Percentiles rank a stretch among this genome's conserved stretches.
Evolutionary conservation across 257 asterid species (phyloP).

Genomic region (Solanum corneliomulleri): DNA sequence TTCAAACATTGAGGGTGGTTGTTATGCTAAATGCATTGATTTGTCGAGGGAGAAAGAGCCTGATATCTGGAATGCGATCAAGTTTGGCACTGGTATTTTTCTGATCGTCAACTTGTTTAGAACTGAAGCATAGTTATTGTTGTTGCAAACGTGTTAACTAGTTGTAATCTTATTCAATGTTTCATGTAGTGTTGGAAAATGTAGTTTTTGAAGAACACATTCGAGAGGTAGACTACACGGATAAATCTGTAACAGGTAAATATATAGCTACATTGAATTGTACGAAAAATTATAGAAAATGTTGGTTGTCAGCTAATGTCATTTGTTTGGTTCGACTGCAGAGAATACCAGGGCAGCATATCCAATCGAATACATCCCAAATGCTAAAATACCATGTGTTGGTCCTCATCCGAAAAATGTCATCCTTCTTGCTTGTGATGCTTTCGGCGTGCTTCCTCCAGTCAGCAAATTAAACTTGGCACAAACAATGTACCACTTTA

Average conservation of each 20-base stretch:
- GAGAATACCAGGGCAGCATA: slow-evolving; percentile 94
- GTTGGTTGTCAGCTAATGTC: neutral
- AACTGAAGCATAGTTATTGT: neutral
- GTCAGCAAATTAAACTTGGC: slow-evolving; percentile 79
- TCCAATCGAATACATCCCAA: slow-evolving; percentile 86
- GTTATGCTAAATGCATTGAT: slow-evolving; percentile 92
- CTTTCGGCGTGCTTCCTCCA: slow-evolving; percentile 94
- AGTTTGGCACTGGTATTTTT: slow-evolving; percentile 72
- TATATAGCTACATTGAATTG: neutral
- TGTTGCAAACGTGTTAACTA: neutral
- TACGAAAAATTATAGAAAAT: neutral
- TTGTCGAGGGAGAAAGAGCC: slow-evolving; percentile 81
- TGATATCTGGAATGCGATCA: slow-evolving; percentile 92
- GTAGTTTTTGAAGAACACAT: slow-evolving; percentile 88
- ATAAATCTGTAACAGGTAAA: slow-evolving; percentile 83
- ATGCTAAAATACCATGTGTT: slow-evolving; percentile 82
- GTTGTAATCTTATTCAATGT: neutral
- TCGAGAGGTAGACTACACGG: slow-evolving; percentile 71
- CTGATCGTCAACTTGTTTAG: neutral
- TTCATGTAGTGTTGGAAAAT: slow-evolving; percentile 63
- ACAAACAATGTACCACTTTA: slow-evolving; percentile 92
- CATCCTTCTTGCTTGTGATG: slow-evolving; percentile 86
- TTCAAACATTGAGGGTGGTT: slow-evolving; percentile 91
- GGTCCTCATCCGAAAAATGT: slow-evolving; percentile 96
- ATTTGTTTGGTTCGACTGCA: slow-evolving; percentile 7